These are phyloP conservation scores for Aspergillus sp. DNA, from an alignment of 2,329 filamentous ascomycete species.

Conservation along the genomic window DNA sequence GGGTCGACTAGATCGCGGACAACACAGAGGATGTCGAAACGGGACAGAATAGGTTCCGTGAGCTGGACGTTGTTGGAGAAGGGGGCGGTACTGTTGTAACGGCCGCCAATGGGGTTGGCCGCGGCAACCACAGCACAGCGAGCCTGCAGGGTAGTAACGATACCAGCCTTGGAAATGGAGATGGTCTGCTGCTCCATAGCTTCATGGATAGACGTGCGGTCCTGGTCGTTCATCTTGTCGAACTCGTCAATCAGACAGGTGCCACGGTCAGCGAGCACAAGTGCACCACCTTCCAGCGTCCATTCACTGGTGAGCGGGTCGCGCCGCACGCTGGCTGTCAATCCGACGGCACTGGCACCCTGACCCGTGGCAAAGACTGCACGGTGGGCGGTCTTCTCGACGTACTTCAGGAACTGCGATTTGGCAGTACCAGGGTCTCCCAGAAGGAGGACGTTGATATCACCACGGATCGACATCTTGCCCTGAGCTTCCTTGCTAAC, in stretches of 20 bases:
- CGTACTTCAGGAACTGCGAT: constrained; percentile 94
- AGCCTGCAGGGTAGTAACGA: constrained; percentile 94
- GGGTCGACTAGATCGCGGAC: constrained; percentile 95
- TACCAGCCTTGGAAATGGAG: constrained; percentile 97
- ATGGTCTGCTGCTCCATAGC: constrained; percentile 99
- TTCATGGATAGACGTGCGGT: constrained; percentile 97
- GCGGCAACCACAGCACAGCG: constrained; percentile 95
- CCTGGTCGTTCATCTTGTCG: constrained; percentile 99
- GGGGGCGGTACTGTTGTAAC: constrained; percentile 93
- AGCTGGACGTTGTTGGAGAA: constrained; percentile 96
- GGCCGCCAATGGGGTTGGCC: constrained; percentile 91
- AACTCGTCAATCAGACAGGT: constrained; percentile 98
- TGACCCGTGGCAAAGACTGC: constrained; percentile 98
- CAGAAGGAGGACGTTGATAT: constrained; percentile 95
- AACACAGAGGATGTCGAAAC: constrained; percentile 96
- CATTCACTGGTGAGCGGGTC: constrained; percentile 95
- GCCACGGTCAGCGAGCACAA: constrained; percentile 91
- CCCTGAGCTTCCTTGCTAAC: constrained; percentile 89
- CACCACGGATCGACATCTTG: constrained; percentile 85
- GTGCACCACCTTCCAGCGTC: constrained; percentile 92
- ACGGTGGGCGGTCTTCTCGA: constrained; percentile 94
- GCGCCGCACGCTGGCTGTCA: constrained; percentile 92
- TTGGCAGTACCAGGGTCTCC: constrained; percentile 98
- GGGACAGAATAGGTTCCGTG: constrained; percentile 93
- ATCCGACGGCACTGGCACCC: constrained; percentile 93